These are phyloP conservation scores for Rubia yunnanensis DNA, from an alignment of 257 asterid genomes.

Conservation along the genomic window DNA sequence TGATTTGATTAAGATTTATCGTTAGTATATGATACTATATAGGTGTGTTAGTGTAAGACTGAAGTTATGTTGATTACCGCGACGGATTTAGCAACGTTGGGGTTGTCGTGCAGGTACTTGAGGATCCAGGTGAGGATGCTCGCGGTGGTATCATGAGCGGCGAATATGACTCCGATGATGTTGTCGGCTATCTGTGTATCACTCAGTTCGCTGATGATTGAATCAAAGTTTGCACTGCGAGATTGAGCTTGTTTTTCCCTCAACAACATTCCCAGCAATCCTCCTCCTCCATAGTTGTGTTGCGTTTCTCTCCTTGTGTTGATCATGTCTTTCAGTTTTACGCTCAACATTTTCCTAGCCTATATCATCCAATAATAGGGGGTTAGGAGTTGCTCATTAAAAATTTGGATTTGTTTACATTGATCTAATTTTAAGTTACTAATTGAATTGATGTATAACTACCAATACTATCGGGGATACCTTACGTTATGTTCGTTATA, in stretches of 20 bases:
- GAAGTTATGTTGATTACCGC: slow-evolving; percentile 17
- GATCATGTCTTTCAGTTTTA: slow-evolving; percentile 32
- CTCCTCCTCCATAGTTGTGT: slow-evolving; percentile 27
- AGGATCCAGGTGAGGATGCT: slow-evolving; percentile 61
- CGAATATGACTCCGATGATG: slow-evolving; percentile 61
- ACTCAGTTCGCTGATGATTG: slow-evolving; percentile 15
- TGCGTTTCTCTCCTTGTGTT: slow-evolving; percentile 36
- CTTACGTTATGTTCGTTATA: no score
- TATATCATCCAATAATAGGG: no score
- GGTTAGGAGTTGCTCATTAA: no score
- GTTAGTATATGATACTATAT: no score
- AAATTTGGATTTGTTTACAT: no score
- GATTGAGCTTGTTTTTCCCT: slow-evolving; percentile 29
- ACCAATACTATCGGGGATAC: no score
- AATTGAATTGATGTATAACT: no score
- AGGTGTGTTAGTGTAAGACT: no score
- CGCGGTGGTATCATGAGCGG: slow-evolving; percentile 76
- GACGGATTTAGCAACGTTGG: slow-evolving; percentile 31
- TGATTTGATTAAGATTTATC: no score
- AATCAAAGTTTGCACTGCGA: no score
- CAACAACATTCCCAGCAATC: slow-evolving; percentile 40
- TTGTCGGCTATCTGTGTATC: slow-evolving; percentile 64
- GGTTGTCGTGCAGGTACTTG: slow-evolving; percentile 55
- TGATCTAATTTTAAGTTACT: no score
- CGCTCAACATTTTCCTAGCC: slow-evolving; percentile 50